These are phyloP conservation scores for Hericium erinaceus DNA, from an alignment of 768 basidiomycete species.

Conservation along the genomic window DNA sequence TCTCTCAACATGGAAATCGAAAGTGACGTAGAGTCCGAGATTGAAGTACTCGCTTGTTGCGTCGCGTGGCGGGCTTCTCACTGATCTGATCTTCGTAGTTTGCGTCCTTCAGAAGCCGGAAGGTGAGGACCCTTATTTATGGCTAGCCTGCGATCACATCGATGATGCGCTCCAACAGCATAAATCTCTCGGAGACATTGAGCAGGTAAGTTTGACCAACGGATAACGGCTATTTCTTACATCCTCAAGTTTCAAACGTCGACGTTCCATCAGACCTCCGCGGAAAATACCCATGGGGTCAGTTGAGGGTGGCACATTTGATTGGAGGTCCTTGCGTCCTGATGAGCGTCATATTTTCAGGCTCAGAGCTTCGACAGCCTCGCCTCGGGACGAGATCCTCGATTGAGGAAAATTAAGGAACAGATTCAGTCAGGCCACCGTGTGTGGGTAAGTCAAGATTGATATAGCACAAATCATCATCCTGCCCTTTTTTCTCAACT, in stretches of 20 bases:
- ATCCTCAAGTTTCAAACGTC: background rate
- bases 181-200: background rate
- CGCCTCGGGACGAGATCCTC: background rate
- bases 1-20: no score
- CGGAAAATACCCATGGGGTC: background rate
- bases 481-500: no score
- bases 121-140: background rate
- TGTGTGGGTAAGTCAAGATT: background rate
- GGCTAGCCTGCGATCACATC: background rate
- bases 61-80: background rate
- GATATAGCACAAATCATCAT: background rate
- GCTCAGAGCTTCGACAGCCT: background rate
- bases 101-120: background rate
- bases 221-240: no score
- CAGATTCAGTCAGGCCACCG: background rate
- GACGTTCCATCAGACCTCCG: background rate
- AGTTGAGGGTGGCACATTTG: background rate
- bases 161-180: background rate
- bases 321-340: background rate
- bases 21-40: background rate
- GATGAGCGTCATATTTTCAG: background rate
- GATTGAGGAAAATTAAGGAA: background rate
- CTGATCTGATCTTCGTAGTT: background rate
- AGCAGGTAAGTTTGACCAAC: background rate
- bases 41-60: background rate